Conservation (phyloP, 305 asterid species). For the Caryopteris hybrid region DNA sequence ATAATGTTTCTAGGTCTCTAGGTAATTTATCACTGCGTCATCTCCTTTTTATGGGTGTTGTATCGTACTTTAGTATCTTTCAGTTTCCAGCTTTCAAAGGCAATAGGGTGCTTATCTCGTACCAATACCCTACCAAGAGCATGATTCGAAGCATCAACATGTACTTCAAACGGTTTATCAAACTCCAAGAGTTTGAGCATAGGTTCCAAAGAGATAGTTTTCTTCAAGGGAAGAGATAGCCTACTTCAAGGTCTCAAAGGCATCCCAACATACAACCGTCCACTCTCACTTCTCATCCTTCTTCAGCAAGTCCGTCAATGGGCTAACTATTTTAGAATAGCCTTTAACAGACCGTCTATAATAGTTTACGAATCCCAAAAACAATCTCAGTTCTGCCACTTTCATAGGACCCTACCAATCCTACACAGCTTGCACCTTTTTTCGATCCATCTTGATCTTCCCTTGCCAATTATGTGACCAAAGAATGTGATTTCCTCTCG, state of each 20-base stretch:
- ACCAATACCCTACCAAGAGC: neutral
- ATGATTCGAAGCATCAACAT: neutral
- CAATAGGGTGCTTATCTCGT: neutral
- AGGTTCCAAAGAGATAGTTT: neutral
- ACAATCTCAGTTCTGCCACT: too few species aligned
- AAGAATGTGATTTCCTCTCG: neutral
- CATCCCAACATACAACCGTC: too few species aligned
- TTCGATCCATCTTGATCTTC: too few species aligned
- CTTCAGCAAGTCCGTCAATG: neutral
- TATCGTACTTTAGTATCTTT: neutral
- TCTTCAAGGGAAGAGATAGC: neutral
- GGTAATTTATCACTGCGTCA: neutral
- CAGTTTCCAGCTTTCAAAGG: neutral
- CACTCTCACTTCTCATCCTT: neutral
- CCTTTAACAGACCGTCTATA: neutral
- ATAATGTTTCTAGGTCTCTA: too few species aligned
- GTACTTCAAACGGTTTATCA: neutral
- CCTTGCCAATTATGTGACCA: neutral
- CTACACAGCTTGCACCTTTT: too few species aligned
- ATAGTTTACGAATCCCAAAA: neutral
- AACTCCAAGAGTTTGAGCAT: neutral
- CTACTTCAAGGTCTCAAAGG: neutral
- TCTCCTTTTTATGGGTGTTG: too few species aligned
- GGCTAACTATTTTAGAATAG: neutral
- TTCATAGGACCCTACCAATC: too few species aligned